A percentile compares a stretch with the other conserved stretches of the same genome.
Conservation (phyloP, 169 alveolate species). For the Eimeria tenella region DNA sequence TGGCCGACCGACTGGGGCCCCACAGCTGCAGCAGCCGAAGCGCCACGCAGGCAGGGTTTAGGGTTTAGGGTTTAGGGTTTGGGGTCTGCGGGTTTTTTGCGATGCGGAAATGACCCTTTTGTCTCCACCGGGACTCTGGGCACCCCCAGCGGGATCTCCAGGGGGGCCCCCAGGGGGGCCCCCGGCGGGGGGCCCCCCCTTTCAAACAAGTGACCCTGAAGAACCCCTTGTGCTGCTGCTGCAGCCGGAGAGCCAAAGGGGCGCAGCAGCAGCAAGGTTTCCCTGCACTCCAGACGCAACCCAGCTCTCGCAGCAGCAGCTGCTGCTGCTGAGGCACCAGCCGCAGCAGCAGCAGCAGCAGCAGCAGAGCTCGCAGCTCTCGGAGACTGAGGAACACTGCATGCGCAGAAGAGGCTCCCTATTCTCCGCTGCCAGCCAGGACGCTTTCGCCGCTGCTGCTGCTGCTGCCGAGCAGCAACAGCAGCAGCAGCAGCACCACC, state of each 20-base stretch:
- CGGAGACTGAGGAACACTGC: neutral
- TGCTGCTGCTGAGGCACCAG: neutral
- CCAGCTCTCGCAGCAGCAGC: conserved; percentile 8
- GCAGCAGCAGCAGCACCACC: neutral
- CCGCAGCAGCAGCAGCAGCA: conserved; percentile 1
- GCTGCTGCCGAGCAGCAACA: neutral
- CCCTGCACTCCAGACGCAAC: neutral
- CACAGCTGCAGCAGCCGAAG: neutral
- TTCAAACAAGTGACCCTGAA: neutral
- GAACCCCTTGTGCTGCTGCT: conserved; percentile 6
- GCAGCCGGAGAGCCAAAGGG: conserved; percentile 4
- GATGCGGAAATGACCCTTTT: neutral
- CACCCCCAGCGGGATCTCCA: neutral
- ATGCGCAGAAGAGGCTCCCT: neutral
- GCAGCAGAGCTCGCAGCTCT: neutral
- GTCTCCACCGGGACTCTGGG: neutral
- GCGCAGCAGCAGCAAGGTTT: neutral
- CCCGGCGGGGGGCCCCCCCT: neutral
- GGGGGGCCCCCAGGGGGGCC: no score
- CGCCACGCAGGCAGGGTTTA: neutral
- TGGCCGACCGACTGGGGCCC: no score
- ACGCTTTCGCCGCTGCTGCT: neutral
- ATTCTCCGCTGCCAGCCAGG: neutral
- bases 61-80: conserved; percentile 6
- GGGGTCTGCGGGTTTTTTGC: neutral